Conservation (phyloP, 495 filamentous ascomycete genomes). For the Neurospora sp. region DNA sequence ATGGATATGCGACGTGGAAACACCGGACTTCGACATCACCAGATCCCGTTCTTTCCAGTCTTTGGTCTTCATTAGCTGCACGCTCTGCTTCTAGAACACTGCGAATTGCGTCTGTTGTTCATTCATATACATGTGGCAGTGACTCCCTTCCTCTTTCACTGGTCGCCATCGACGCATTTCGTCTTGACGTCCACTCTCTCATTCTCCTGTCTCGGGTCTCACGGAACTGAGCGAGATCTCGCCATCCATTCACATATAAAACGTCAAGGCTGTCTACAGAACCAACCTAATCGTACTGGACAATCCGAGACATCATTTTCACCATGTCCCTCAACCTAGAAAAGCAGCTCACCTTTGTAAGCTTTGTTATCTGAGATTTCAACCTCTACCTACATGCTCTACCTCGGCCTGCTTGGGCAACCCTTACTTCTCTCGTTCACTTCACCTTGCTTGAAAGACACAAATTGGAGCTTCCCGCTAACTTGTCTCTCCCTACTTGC, state of each 20-base stretch:
- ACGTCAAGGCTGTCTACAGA: background rate
- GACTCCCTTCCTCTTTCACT: background rate
- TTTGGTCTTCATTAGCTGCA: background rate
- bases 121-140: background rate
- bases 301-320: background rate
- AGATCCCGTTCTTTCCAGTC: background rate
- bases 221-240: background rate
- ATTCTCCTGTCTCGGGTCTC: background rate
- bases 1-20: background rate
- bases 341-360: constrained; percentile 69
- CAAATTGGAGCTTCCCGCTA: background rate
- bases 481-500: constrained; percentile 5
- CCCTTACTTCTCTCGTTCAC: background rate
- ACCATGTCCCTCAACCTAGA: constrained; percentile 68
- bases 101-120: background rate
- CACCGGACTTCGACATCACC: background rate
- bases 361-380: constrained; percentile 13
- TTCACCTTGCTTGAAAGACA: background rate
- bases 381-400: background rate
- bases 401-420: background rate
- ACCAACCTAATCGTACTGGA: background rate
- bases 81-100: background rate
- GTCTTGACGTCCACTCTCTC: background rate
- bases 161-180: background rate
- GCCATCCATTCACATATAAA: background rate